Evolutionary conservation across 2,329 filamentous ascomycete species (phyloP).

Genomic region (Neonectria sp.): DNA sequence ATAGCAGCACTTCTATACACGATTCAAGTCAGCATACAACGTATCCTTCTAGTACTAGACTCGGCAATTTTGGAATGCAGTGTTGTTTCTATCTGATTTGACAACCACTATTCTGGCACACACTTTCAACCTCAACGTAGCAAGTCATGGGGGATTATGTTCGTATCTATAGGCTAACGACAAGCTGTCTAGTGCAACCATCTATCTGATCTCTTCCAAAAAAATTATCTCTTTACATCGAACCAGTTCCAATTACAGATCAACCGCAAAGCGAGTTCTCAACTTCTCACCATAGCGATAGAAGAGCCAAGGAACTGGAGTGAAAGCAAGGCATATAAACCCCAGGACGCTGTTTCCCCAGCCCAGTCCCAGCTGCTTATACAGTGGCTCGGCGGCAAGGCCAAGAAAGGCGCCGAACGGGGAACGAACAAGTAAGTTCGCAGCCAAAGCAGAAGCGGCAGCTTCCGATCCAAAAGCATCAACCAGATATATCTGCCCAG

Average conservation of each 20-base stretch:
- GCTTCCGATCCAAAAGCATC: slow-evolving; percentile 42
- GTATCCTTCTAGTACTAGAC: too few species aligned
- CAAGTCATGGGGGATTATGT: neutral
- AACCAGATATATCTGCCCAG: slow-evolving; percentile 45
- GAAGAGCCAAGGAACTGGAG: slow-evolving; percentile 36
- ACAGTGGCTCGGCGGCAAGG: slow-evolving; percentile 29
- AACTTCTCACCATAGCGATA: slow-evolving; percentile 32
- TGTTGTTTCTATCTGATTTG: too few species aligned
- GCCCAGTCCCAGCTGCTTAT: slow-evolving; percentile 26
- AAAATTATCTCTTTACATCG: neutral
- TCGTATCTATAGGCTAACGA: neutral
- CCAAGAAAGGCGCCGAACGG: slow-evolving; percentile 37
- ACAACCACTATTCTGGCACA: too few species aligned
- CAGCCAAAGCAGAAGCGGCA: slow-evolving; percentile 45
- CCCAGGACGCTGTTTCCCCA: slow-evolving; percentile 42
- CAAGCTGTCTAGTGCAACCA: neutral
- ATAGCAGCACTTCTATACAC: too few species aligned
- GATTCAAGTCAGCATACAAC: too few species aligned
- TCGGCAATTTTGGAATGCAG: too few species aligned
- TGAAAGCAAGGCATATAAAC: slow-evolving; percentile 33
- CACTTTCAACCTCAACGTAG: too few species aligned
- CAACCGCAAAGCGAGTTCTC: slow-evolving; percentile 30
- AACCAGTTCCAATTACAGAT: slow-evolving; percentile 12
- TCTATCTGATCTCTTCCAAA: neutral
- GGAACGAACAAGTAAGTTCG: slow-evolving; percentile 53